Evolutionary conservation across 2,329 filamentous ascomycete species (phyloP).

Genomic region (Chaetomiaceae sp.): DNA sequence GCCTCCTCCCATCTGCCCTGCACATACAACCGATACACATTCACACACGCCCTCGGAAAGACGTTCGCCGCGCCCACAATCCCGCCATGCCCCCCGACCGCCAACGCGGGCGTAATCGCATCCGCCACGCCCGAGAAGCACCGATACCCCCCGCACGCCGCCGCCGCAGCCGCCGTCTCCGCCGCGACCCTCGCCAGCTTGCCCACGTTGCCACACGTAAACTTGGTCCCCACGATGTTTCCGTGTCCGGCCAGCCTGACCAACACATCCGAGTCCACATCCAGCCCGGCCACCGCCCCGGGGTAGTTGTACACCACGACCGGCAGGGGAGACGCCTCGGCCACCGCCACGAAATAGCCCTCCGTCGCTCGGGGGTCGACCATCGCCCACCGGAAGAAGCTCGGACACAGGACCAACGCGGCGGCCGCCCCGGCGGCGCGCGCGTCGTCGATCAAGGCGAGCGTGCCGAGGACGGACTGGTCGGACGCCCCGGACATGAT

Average conservation of each 20-base stretch:
- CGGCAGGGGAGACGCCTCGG: background rate
- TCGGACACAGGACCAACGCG: background rate
- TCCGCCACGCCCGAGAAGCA: conserved; percentile 5
- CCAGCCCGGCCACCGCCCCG: conserved; percentile 2
- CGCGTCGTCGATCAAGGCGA: background rate
- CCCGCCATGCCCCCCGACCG: background rate
- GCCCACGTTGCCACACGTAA: conserved; percentile 4
- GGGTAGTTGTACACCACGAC: conserved; percentile 6
- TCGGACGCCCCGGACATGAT: conserved; percentile 1
- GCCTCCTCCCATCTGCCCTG: conserved; percentile 1
- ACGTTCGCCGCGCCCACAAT: conserved; percentile 7
- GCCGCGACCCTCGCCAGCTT: conserved; percentile 1
- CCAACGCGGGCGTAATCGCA: background rate
- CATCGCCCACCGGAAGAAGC: conserved; percentile 5
- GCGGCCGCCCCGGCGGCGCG: background rate
- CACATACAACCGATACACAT: background rate
- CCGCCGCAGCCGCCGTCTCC: background rate
- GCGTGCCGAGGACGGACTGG: background rate
- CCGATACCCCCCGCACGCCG: background rate
- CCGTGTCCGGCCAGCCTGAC: background rate
- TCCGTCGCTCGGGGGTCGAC: background rate
- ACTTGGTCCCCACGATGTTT: background rate
- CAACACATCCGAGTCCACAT: conserved; percentile 3
- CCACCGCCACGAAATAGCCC: background rate
- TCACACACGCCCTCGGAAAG: background rate